phyloP scores from a whole-genome alignment of 83 land plant species.

The Picea abies region DNA sequence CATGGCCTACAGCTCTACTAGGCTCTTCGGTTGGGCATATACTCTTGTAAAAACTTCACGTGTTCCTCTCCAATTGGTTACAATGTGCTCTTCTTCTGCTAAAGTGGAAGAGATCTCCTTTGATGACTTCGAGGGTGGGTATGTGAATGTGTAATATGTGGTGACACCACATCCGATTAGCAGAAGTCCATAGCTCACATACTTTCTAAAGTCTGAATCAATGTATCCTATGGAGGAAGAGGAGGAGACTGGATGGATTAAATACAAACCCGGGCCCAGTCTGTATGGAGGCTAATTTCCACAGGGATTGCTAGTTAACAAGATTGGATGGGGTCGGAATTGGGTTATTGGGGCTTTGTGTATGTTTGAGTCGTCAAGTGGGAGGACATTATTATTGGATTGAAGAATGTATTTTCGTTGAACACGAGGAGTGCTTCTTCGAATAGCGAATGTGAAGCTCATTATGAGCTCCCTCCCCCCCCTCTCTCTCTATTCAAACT shows the following conservation, averaged over 20 bases:
- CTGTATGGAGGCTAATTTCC: not conserved
- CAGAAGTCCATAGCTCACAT: constrained; percentile 61
- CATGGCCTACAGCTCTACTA: constrained; percentile 65
- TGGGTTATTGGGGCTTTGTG: not conserved
- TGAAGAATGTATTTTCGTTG: not conserved
- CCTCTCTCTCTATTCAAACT: too few relatives aligned
- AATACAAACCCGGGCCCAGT: not conserved
- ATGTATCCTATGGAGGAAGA: not conserved
- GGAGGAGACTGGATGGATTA: constrained; percentile 1
- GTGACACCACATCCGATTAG: constrained; percentile 37
- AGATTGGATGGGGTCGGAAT: not conserved
- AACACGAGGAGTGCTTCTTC: not conserved
- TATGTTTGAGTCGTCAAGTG: too few relatives aligned
- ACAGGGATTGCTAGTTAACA: not conserved
- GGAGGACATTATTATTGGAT: too few relatives aligned
- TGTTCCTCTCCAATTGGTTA: constrained; percentile 98
- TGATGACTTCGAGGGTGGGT: constrained; percentile 56
- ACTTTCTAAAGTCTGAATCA: constrained; percentile 56
- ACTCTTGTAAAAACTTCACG: constrained; percentile 80
- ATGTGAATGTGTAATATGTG: constrained; percentile 62
- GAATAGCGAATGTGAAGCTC: not conserved
- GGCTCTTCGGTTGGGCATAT: constrained; percentile 81
- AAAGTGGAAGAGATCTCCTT: constrained; percentile 39
- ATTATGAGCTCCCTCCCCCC: too few relatives aligned
- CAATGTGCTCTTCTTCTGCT: constrained; percentile 45